Base-by-base conservation (phyloP, 2,329 filamentous ascomycete genomes). In the Hymenoscyphus scutula region DNA sequence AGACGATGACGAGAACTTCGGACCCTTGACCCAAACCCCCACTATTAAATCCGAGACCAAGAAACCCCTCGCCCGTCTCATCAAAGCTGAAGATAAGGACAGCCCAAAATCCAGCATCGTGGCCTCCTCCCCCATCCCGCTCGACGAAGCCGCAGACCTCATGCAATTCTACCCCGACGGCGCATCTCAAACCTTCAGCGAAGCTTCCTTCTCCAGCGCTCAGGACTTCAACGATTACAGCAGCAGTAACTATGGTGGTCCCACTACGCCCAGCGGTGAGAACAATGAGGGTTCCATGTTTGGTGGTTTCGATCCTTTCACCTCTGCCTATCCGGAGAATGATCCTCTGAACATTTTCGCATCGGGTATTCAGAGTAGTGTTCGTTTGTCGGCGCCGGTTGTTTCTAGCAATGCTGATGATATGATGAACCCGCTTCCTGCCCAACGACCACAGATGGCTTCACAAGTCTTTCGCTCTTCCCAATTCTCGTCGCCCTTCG, bases 1-100 rank as follows among this genome's bases (percentile, higher is more conserved):
- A 17, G 69, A 71, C 27, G 70, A 72, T 51, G 70, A 70, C 2
- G 69, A 70, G 38, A 54, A 51, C 0, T 65, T 61, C 37, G 61
- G 45, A 25, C 10, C 19, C 19, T 5, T 51, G 10, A 51, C 41
- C 17, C 41, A 48, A 48, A 23, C 45, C 13, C 23, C 45, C 19
- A 51, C 11, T 3, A 11, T 51, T 10, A 51, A 51, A 19, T 51
- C 45, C 1, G 45, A 51, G 45, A 51, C 11, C n/a, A 51, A 51
- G 45, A 51, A 25, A 10, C 19, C 10, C 45, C 41, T 48, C n/a
- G 41, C 41, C n/a, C 45, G 45, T 19, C 10, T 51, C 45, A 34
- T 70, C 62, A 70, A 70, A 54, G 58, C 62, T 17, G 68, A 69
- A 48, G 61, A 64, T 11, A 34, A 57, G 10, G 19, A 57, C 13